These are phyloP conservation scores for Ceratobasidium sp. DNA, from an alignment of 1,284 basidiomycete genomes.

Conservation along the genomic window DNA sequence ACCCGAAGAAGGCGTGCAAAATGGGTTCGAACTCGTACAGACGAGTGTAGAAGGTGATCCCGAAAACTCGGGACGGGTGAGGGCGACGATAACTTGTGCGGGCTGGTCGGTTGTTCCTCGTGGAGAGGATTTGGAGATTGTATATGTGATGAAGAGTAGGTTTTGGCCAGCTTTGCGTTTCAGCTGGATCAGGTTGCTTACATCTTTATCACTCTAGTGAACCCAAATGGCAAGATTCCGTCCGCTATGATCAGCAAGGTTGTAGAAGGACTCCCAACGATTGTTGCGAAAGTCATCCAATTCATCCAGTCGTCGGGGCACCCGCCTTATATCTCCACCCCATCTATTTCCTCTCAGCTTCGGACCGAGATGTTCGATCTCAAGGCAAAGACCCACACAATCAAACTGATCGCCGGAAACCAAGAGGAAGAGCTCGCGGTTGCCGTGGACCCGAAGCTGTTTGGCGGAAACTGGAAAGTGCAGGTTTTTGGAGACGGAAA, in stretches of 20 bases:
- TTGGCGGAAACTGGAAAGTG: slow-evolving; percentile 21
- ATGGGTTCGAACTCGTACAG: slow-evolving; percentile 44
- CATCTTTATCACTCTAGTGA: slow-evolving; percentile 31
- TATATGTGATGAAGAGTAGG: slow-evolving; percentile 47
- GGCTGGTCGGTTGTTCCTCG: slow-evolving; percentile 44
- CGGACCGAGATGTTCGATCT: slow-evolving; percentile 24
- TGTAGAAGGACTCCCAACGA: too few species aligned
- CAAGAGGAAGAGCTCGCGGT: slow-evolving; percentile 29
- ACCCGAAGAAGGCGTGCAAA: neutral
- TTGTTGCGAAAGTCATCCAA: slow-evolving; percentile 39
- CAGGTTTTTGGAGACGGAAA: neutral
- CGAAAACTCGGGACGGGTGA: slow-evolving; percentile 42
- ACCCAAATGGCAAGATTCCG: slow-evolving; percentile 46
- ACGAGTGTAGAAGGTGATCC: slow-evolving; percentile 45
- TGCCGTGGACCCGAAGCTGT: slow-evolving; percentile 26
- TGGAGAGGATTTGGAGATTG: slow-evolving; percentile 45
- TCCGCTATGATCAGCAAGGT: too few species aligned
- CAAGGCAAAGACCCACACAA: neutral
- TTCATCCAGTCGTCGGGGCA: slow-evolving; percentile 45
- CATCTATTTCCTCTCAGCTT: slow-evolving; percentile 27
- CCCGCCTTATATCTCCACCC: slow-evolving; percentile 42
- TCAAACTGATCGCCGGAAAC: slow-evolving; percentile 30
- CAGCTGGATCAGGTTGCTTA: neutral
- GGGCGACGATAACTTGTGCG: slow-evolving; percentile 45
- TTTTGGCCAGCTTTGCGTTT: neutral